Conservation (phyloP, 2,329 filamentous ascomycete genomes). For the Diaporthe vexans region DNA sequence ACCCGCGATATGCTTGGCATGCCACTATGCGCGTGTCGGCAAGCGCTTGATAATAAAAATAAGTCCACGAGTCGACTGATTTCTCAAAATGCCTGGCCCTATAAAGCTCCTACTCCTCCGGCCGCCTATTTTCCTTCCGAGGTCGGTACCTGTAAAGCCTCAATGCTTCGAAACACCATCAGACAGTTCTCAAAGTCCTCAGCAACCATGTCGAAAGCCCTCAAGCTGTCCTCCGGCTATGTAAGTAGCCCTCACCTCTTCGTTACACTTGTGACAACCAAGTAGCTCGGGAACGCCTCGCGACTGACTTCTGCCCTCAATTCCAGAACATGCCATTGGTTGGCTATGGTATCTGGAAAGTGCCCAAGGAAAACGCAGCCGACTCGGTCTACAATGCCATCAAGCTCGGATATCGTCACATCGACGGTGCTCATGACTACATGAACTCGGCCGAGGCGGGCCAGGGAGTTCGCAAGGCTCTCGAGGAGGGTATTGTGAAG, state of each 20-base stretch:
- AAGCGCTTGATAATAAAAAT: conserved; percentile 20
- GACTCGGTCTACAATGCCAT: conserved; percentile 73
- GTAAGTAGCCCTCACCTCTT: conserved; percentile 44
- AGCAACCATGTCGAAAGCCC: conserved; percentile 37
- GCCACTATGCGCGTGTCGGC: background rate
- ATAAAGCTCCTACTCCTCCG: conserved; percentile 5
- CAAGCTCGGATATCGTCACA: conserved; percentile 66
- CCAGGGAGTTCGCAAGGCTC: conserved; percentile 70
- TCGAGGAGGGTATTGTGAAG: conserved; percentile 71
- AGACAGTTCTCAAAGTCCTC: conserved; percentile 34
- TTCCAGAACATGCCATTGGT: conserved; percentile 55
- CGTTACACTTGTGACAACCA: background rate
- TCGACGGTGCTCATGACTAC: conserved; percentile 70
- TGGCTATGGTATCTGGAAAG: conserved; percentile 59
- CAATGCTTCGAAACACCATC: conserved; percentile 39
- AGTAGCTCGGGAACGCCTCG: background rate
- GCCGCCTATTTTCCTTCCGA: background rate
- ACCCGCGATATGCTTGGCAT: conserved; percentile 29
- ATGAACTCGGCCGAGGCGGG: conserved; percentile 77
- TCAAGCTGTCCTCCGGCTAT: conserved; percentile 55
- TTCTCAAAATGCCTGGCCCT: background rate
- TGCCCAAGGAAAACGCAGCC: conserved; percentile 52
- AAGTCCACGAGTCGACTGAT: conserved; percentile 24
- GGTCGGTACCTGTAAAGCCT: background rate
- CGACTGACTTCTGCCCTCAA: conserved; percentile 2